Evolutionary conservation across 805 yeast species (phyloP).

Genomic region (Candida piceae): DNA sequence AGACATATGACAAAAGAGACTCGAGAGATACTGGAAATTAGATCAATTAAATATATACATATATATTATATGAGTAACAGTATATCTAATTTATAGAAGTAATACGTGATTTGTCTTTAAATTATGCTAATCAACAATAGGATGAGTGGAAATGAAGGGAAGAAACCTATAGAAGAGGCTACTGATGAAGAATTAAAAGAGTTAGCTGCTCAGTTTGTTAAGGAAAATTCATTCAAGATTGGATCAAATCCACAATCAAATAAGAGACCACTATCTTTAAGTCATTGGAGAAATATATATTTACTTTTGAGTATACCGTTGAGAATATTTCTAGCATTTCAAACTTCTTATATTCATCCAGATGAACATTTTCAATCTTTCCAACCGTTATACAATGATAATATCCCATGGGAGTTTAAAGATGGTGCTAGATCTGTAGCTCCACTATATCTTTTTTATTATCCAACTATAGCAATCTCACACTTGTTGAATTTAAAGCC

Average conservation of each 20-base stretch:
- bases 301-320: constrained; percentile 37
- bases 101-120: too few relatives aligned
- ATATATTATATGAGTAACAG: too few relatives aligned
- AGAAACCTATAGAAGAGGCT: constrained; percentile 1
- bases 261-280: too few relatives aligned
- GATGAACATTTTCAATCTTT: constrained; percentile 96
- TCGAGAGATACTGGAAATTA: too few relatives aligned
- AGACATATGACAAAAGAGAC: too few relatives aligned
- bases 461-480: constrained; percentile 51
- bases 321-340: constrained; percentile 53
- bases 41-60: too few relatives aligned
- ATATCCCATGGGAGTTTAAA: constrained; percentile 81
- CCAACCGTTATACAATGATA: constrained; percentile 56
- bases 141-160: not conserved
- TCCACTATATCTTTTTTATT: constrained; percentile 63
- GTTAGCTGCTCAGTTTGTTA: constrained; percentile 4
- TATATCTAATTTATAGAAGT: too few relatives aligned
- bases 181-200: constrained; percentile 4
- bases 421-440: constrained; percentile 59
- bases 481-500: constrained; percentile 36
- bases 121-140: too few relatives aligned
- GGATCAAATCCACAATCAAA: too few relatives aligned
- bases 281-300: constrained; percentile 45
- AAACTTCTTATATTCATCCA: constrained; percentile 89
- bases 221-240: too few relatives aligned